Evolutionary conservation across 805 yeast species (phyloP).

Genomic region (Teunomyces kruisii): DNA sequence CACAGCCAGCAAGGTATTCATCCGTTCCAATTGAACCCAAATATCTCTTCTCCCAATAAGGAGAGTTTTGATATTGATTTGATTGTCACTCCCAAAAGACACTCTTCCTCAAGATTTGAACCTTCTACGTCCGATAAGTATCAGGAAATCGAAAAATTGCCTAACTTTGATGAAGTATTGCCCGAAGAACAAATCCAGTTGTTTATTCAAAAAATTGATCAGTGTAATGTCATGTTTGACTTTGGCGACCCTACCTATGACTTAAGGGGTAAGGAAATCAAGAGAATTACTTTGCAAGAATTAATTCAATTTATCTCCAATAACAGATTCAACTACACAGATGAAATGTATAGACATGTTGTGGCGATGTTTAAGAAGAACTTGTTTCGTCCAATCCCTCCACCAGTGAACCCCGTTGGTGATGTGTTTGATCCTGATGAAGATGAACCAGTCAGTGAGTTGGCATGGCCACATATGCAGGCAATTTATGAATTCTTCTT

Average conservation of each 20-base stretch:
- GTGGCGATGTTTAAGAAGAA: conserved; percentile 87
- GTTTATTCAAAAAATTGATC: conserved; percentile 86
- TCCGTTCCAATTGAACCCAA: conserved; percentile 53
- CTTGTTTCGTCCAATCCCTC: conserved; percentile 94
- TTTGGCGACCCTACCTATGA: conserved; percentile 92
- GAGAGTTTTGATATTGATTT: conserved; percentile 76
- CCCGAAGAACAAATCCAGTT: conserved; percentile 77
- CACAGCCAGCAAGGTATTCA: conserved; percentile 26
- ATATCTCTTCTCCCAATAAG: conserved; percentile 58
- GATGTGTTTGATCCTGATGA: conserved; percentile 97
- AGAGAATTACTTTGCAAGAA: conserved; percentile 83
- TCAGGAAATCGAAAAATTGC: conserved; percentile 65
- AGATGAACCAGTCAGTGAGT: conserved; percentile 94
- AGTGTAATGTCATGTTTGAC: conserved; percentile 92
- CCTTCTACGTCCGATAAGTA: conserved; percentile 49
- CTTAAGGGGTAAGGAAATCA: conserved; percentile 88
- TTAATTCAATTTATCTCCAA: conserved; percentile 83
- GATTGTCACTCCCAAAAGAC: conserved; percentile 79
- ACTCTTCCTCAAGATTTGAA: conserved; percentile 88
- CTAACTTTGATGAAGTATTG: conserved; percentile 81
- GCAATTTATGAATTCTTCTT: conserved; percentile 91
- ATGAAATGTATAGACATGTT: conserved; percentile 85
- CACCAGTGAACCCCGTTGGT: conserved; percentile 96
- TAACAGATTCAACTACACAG: conserved; percentile 81
- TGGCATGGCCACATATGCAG: conserved; percentile 99